phyloP scores from a whole-genome alignment of 768 basidiomycete genomes.

The Crepidotus variabilis region DNA sequence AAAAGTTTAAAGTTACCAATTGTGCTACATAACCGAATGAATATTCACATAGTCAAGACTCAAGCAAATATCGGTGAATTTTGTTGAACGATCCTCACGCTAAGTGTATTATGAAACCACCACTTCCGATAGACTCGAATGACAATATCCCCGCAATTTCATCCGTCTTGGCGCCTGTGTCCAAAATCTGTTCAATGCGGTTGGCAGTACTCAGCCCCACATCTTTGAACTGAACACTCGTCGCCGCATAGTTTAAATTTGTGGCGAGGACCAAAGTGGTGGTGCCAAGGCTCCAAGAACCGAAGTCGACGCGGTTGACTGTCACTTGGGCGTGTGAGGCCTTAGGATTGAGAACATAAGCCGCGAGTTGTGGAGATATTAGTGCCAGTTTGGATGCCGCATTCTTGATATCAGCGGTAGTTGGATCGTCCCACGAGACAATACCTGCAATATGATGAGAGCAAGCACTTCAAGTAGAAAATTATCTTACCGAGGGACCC shows the following conservation, averaged over 20 bases:
- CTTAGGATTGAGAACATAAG: slow-evolving; percentile 40
- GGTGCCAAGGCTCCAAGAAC: slow-evolving; percentile 40
- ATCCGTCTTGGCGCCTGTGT: slow-evolving; percentile 29
- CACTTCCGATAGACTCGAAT: background rate
- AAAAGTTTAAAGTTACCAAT: no score
- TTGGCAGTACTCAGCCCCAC: slow-evolving; percentile 21
- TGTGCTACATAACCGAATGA: no score
- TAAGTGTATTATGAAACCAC: background rate
- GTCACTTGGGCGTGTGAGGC: slow-evolving; percentile 39
- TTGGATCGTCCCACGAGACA: slow-evolving; percentile 54
- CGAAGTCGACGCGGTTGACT: slow-evolving; percentile 41
- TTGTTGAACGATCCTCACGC: background rate
- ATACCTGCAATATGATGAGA: slow-evolving; percentile 28
- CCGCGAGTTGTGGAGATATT: slow-evolving; percentile 39
- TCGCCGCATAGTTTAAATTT: slow-evolving; percentile 43
- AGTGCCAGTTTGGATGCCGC: slow-evolving; percentile 46
- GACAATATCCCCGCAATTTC: background rate
- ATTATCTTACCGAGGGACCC: slow-evolving; percentile 50
- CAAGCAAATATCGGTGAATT: background rate
- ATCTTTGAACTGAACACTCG: slow-evolving; percentile 27
- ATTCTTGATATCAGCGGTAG: slow-evolving; percentile 46
- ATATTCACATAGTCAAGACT: background rate
- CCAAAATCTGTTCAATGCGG: slow-evolving; percentile 26
- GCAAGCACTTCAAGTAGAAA: background rate
- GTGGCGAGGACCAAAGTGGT: slow-evolving; percentile 46